Evolutionary conservation across 768 basidiomycete genomes (phyloP), one percentile per base, ranked within the genome.

Genomic region (Pholiota microspora): DNA sequence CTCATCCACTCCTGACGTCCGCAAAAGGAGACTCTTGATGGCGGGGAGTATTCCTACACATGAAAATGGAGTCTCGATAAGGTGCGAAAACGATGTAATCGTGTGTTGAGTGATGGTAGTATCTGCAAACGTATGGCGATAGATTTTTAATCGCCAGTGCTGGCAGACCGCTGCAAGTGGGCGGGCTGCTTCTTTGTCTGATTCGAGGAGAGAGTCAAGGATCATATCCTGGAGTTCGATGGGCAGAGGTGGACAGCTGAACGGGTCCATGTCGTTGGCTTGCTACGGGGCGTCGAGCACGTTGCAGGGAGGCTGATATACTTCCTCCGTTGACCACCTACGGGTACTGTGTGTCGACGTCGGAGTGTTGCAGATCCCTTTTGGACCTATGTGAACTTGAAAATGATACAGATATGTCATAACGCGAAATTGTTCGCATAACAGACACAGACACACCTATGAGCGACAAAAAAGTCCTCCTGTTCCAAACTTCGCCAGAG

Each of bases 171-270:
- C 4, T 3, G 50, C 18, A 7, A 51, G 24, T 3, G 50, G 13
- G 13, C 36, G 38, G 4, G 27, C 27, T n/a, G 24, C 38, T 42
- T 31, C 21, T 25, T 13, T 2, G 25, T 51, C 50, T 6, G 16
- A n/a, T 3, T 7, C 7, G 9, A 44, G 8, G 5, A 51, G 36
- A 2, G 25, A 2, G 27, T 28, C 36, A 3, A 51, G 38, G n/a
- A 49, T 49, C n/a, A 49, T n/a, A 21, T 49, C 47, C 12, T 49
- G 47, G 4, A 49, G 21, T 21, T 49, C 47, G n/a, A 49, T 21
- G 12, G 47, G 47, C n/a, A 49, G 47, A 32, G 13, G 29, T 21
- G 48, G 23, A 1, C 48, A 49, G 5, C 15, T 9, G 29, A n/a
- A 23, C 29, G 21, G 16, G 6, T 3, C 24, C 18, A 25, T 24